A percentile compares a stretch with the other conserved stretches of the same genome.
Evolutionary conservation across 164 flowering plant species (phyloP).

Genomic region (Liriodendron chinense): DNA sequence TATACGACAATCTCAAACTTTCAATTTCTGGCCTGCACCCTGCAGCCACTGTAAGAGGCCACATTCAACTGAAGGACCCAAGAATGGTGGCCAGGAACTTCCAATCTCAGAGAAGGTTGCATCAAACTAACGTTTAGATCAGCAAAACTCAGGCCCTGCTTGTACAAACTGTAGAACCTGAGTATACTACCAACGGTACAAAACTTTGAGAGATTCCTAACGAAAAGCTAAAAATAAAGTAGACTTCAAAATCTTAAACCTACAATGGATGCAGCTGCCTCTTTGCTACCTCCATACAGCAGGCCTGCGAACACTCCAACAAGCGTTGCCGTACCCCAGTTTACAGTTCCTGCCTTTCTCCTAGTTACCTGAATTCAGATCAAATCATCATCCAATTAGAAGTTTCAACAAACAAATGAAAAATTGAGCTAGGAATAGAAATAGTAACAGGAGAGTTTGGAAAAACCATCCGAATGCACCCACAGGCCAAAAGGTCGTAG

Average conservation of each 20-base stretch:
- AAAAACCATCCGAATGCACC: not conserved
- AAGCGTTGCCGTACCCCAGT: conserved; percentile 90
- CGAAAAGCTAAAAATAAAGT: not conserved
- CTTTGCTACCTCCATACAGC: conserved; percentile 97
- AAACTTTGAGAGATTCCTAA: not conserved
- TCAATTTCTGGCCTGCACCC: no score
- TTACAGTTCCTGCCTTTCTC: conserved; percentile 65
- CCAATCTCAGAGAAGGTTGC: not conserved
- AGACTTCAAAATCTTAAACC: conserved; percentile 30
- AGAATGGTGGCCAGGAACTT: not conserved
- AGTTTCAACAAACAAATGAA: not conserved
- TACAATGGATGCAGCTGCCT: conserved; percentile 92
- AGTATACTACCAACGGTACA: not conserved
- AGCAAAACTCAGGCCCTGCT: not conserved
- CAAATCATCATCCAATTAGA: not conserved
- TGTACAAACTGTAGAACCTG: not conserved
- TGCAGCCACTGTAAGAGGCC: no score
- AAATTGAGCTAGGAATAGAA: not conserved
- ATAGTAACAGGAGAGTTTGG: not conserved
- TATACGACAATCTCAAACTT: no score
- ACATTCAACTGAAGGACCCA: no score
- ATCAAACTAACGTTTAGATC: not conserved
- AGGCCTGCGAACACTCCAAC: conserved; percentile 89
- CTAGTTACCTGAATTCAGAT: conserved; percentile 33
- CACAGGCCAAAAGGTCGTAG: no score